Base-by-base conservation (phyloP, 2,329 filamentous ascomycete species). In the Epicoccum nigrum region DNA sequence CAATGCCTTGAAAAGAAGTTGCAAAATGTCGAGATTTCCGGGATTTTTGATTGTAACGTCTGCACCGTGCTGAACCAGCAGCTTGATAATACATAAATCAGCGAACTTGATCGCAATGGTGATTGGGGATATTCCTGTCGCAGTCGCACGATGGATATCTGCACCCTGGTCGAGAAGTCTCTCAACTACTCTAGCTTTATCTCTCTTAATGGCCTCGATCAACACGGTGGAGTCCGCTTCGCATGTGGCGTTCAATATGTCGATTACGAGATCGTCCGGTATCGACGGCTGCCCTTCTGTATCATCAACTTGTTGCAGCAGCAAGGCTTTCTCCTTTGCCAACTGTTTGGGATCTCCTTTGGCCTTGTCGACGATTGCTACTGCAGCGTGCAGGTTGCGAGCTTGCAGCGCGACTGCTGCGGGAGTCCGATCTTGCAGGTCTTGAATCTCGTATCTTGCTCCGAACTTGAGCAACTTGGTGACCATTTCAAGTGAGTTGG, bases 141-240 rank as follows among this genome's bases (percentile, higher is more conserved):
- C 48, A 2, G 64, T 65, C 17, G 54, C 33, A 9, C 63, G 58
- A 37, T 70, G 65, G 12, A 68, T 63, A 45, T 71, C 66, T 5
- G 63, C 62, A 20, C 65, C 69, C 40, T 63, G 65, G 13, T 61
- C 58, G 4, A 72, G 38, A 41, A 72, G 65, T 62, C 69, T 64
- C 37, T 65, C 60, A 1, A 67, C 68, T 15, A 72, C 38, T 12
- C 49, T 44, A 1, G 48, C 38, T 39, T 71, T 65, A 17, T 68
- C 50, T 32, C 56, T 60, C 50, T 70, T 70, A 51, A 72, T 67
- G 0, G 67, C 64, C 32, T 70, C 69, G 2, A 72, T 51, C 19
- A 72, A 50, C 1, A 69, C 59, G 1, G 67, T 70, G 1, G 68
- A 70, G 34, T 70, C 65, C 1, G 68, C 57, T 34, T 68, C 65